Evolutionary conservation across 2,329 filamentous ascomycete species (phyloP).

Genomic region (Microcera coccophila): DNA sequence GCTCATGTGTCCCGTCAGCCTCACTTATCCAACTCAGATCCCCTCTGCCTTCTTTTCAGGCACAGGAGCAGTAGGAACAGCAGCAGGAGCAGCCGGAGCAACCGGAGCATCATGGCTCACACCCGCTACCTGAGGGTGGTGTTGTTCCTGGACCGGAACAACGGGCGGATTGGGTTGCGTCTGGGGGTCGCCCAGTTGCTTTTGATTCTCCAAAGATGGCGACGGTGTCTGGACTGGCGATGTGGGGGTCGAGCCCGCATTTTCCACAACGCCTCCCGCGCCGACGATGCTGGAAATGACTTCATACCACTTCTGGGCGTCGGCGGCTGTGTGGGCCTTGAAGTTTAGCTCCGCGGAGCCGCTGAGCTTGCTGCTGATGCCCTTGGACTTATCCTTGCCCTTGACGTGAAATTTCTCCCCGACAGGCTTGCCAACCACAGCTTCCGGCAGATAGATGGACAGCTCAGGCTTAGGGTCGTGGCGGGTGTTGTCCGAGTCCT

Average conservation of each 20-base stretch:
- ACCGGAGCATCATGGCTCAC: conserved; percentile 32
- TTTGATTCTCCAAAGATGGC: conserved; percentile 2
- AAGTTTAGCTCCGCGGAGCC: conserved; percentile 78
- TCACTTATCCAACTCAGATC: conserved; percentile 7
- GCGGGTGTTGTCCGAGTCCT: conserved; percentile 72
- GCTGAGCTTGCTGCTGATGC: conserved; percentile 74
- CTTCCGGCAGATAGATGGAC: conserved; percentile 89
- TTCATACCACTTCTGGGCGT: conserved; percentile 82
- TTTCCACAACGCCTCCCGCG: conserved; percentile 36
- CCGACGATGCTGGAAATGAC: conserved; percentile 63
- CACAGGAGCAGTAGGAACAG: conserved; percentile 17
- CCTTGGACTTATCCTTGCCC: conserved; percentile 85
- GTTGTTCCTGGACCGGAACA: conserved; percentile 16
- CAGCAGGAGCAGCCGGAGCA: conserved; percentile 5
- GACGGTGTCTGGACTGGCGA: conserved; percentile 21
- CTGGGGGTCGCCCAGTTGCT: conserved; percentile 14
- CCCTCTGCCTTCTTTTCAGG: conserved; percentile 19
- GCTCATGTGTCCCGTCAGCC: conserved; percentile 15
- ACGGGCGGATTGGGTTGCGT: conserved; percentile 13
- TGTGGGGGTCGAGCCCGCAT: conserved; percentile 25
- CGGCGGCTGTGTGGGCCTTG: conserved; percentile 77
- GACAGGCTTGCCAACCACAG: conserved; percentile 65
- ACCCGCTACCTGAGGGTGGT: conserved; percentile 47
- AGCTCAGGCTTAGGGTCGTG: conserved; percentile 78
- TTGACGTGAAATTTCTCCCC: conserved; percentile 91